These are phyloP conservation scores for Arctium lappa DNA, from an alignment of 129 eudicot species.

Conservation along the genomic window DNA sequence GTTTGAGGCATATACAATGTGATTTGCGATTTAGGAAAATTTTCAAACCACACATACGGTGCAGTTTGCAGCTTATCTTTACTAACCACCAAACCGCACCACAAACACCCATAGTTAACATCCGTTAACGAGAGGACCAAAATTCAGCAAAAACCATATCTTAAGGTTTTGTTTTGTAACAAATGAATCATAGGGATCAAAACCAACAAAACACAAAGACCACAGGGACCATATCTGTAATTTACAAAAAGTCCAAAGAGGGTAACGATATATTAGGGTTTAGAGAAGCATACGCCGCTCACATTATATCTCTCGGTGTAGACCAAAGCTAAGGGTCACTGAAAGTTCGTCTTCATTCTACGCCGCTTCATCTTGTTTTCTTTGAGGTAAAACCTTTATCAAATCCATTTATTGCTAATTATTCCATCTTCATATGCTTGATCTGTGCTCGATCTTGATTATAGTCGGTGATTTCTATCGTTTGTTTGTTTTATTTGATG, in stretches of 20 bases:
- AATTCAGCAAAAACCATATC: background rate
- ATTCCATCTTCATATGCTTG: background rate
- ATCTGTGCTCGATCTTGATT: constrained; percentile 10
- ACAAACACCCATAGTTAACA: background rate
- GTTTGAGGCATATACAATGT: too few relatives aligned
- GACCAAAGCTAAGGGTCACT: constrained; percentile 12
- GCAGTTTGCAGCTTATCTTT: too few relatives aligned
- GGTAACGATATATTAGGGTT: constrained; percentile 32
- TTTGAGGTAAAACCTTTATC: constrained; percentile 6
- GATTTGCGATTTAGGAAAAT: too few relatives aligned
- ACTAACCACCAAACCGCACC: too few relatives aligned
- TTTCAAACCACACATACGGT: too few relatives aligned
- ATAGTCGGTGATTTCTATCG: background rate
- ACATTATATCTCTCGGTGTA: constrained; percentile 16
- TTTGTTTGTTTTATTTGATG: background rate
- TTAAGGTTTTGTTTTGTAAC: background rate
- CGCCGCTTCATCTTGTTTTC: constrained; percentile 13
- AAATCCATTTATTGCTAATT: background rate
- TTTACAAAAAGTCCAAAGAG: background rate
- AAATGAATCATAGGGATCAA: background rate
- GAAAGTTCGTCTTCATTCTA: constrained; percentile 1
- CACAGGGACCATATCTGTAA: background rate
- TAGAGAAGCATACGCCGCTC: constrained; percentile 28
- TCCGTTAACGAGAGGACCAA: background rate
- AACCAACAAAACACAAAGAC: background rate